A percentile compares a stretch with the other conserved stretches of the same genome.
These are phyloP conservation scores for Lentinula raphanica DNA, from an alignment of 768 basidiomycete genomes.

Conservation along the genomic window DNA sequence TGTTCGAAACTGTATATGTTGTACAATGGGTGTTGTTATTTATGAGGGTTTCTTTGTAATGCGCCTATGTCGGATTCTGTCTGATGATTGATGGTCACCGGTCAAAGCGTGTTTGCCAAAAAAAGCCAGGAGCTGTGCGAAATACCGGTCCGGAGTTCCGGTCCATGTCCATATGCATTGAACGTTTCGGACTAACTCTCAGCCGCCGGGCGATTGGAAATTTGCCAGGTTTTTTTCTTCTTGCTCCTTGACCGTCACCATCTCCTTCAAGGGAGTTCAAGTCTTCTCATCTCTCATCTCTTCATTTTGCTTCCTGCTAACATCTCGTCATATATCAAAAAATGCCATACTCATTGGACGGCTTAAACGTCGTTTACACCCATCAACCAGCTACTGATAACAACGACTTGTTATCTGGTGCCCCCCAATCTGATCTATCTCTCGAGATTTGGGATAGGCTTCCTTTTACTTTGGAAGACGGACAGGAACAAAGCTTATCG, in stretches of 20 bases:
- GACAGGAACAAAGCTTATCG: conserved; percentile 29
- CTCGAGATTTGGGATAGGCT: conserved; percentile 70
- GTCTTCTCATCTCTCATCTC: not conserved
- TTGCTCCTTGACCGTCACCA: not conserved
- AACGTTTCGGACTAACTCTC: not conserved
- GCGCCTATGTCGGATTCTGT: not conserved
- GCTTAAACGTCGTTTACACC: conserved; percentile 75
- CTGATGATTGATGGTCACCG: no score
- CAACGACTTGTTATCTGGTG: conserved; percentile 56
- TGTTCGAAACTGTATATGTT: not conserved
- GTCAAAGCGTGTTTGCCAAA: not conserved
- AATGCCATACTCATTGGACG: conserved; percentile 60
- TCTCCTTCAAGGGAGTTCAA: not conserved
- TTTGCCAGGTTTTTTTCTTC: not conserved
- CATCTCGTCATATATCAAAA: conserved; percentile 26
- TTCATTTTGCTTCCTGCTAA: not conserved
- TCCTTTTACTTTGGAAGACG: conserved; percentile 73
- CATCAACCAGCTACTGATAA: conserved; percentile 34
- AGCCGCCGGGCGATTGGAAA: not conserved
- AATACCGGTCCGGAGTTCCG: not conserved
- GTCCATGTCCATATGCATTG: not conserved
- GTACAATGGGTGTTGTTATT: not conserved
- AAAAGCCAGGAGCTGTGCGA: not conserved
- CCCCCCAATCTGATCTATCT: conserved; percentile 63
- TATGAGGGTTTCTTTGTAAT: not conserved